Conservation (phyloP, 2,329 filamentous ascomycete genomes). For the Diplodia mutila region DNA sequence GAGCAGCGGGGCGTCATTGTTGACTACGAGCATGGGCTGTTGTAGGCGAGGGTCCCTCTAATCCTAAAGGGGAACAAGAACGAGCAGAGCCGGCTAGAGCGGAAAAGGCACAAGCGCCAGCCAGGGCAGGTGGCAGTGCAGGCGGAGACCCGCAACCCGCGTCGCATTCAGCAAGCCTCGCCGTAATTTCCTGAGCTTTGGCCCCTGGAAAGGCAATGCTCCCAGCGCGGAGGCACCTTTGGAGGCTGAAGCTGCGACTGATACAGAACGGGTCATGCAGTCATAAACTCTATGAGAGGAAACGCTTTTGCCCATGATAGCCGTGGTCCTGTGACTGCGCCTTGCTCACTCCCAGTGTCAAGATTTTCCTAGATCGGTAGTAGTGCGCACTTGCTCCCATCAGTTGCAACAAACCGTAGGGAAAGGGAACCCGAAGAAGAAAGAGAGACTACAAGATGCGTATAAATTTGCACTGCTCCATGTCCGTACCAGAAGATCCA, state of each 20-base stretch:
- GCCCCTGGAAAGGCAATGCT: background rate
- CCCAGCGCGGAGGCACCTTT: background rate
- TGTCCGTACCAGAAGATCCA: too few species aligned
- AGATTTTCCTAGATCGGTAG: background rate
- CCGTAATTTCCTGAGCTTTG: background rate
- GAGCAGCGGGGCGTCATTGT: background rate
- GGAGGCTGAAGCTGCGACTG: background rate
- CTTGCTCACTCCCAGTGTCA: background rate
- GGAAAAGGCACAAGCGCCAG: background rate
- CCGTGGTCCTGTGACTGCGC: background rate
- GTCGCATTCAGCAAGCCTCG: background rate
- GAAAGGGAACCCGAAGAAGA: too few species aligned
- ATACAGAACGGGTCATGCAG: background rate
- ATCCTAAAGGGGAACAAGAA: background rate
- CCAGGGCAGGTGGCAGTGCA: background rate
- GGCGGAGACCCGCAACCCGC: constrained; percentile 5
- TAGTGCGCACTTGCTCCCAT: background rate
- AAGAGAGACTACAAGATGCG: background rate
- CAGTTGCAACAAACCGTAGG: background rate
- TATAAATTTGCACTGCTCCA: too few species aligned
- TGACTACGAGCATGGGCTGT: background rate
- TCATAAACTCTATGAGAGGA: background rate
- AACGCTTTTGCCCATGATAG: background rate
- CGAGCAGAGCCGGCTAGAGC: background rate
- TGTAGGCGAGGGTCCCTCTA: background rate